These are phyloP conservation scores for Zygotorulaspora danielsina DNA, from an alignment of 805 yeast genomes.

Conservation along the genomic window DNA sequence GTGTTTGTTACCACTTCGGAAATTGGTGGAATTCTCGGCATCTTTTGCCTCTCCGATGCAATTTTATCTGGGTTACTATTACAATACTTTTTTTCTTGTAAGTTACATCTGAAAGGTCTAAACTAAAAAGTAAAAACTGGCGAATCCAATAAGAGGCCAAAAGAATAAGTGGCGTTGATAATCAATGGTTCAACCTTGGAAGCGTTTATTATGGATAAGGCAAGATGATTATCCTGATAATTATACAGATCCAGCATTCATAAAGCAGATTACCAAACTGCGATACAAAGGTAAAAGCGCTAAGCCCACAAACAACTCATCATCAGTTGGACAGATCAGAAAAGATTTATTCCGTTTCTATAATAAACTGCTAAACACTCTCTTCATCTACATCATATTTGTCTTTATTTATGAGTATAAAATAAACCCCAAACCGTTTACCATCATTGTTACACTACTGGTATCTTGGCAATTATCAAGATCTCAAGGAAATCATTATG, in stretches of 20 bases:
- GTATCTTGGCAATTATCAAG: constrained; percentile 7
- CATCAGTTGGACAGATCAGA: constrained; percentile 18
- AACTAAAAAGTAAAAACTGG: no score
- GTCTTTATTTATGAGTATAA: constrained; percentile 24
- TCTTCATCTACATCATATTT: constrained; percentile 65
- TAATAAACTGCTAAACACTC: constrained; percentile 47
- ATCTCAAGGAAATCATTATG: constrained; percentile 1
- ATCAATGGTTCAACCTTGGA: constrained; percentile 52
- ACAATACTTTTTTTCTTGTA: no score
- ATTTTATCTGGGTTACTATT: no score
- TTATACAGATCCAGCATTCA: constrained; percentile 75
- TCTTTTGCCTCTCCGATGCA: background rate
- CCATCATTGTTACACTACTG: constrained; percentile 11
- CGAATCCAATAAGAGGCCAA: no score
- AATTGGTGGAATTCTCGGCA: constrained; percentile 7
- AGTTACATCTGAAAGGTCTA: no score
- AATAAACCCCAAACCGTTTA: constrained; percentile 22
- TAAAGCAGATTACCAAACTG: constrained; percentile 33
- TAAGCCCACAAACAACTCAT: constrained; percentile 10
- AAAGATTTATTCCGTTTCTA: constrained; percentile 27
- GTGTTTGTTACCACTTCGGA: constrained; percentile 4
- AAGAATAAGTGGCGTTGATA: no score
- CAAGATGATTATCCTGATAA: constrained; percentile 84
- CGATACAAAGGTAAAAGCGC: constrained; percentile 16
- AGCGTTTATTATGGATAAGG: constrained; percentile 74